Evolutionary conservation across 129 eudicot genomes (phyloP).

Genomic region (Tagetes patula): DNA sequence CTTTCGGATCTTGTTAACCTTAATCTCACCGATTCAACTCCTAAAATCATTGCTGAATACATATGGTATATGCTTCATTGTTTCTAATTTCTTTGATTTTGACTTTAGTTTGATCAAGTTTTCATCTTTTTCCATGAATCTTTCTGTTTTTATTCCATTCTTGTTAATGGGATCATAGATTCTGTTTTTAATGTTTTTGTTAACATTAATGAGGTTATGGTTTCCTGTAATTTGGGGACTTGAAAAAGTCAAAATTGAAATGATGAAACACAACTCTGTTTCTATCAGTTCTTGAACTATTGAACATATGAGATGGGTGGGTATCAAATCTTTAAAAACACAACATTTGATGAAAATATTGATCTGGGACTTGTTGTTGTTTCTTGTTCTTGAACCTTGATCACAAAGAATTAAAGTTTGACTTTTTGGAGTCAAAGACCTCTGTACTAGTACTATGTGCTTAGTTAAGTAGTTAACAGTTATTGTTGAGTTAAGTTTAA

Average conservation of each 20-base stretch:
- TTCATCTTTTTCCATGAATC: not conserved
- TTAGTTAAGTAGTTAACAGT: not conserved
- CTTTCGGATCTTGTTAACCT: conserved; percentile 76
- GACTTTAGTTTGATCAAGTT: not conserved
- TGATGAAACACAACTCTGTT: too few relatives aligned
- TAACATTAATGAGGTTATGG: too few relatives aligned
- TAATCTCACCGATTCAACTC: conserved; percentile 49
- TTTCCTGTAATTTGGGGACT: too few relatives aligned
- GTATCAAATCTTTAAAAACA: not conserved
- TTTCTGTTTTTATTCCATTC: not conserved
- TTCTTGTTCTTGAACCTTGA: conserved; percentile 5
- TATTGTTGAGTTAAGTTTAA: not conserved
- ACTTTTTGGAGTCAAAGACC: conserved; percentile 26
- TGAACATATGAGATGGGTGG: too few relatives aligned
- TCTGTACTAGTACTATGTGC: not conserved
- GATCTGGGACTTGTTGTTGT: conserved; percentile 4
- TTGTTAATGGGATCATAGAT: not conserved
- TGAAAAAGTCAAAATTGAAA: too few relatives aligned
- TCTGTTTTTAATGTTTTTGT: not conserved
- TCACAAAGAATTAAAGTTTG: not conserved
- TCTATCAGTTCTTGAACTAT: too few relatives aligned
- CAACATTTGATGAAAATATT: conserved; percentile 11
- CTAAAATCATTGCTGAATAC: conserved; percentile 76
- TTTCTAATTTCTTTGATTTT: conserved; percentile 3
- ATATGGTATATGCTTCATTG: conserved; percentile 48